Percentiles rank a stretch among this genome's conserved stretches.
Conservation (phyloP, 176 grass and related monocot genomes). For the Oryza rufipogon region DNA sequence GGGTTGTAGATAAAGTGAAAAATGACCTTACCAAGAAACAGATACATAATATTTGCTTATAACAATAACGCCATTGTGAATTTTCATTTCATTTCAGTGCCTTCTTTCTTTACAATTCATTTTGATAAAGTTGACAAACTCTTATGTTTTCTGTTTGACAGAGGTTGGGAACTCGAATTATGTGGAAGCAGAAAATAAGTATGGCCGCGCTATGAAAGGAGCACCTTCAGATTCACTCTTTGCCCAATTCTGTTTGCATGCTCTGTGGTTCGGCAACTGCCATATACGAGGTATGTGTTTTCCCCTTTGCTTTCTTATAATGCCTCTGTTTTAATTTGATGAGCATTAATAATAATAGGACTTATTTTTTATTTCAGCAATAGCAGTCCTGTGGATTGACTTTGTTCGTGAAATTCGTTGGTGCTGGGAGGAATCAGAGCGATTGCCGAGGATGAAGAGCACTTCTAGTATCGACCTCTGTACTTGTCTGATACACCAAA, state of each 20-base stretch:
- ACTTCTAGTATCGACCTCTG: constrained; percentile 79
- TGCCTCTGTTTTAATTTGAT: constrained; percentile 9
- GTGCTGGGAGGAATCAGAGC: constrained; percentile 95
- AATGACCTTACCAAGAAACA: neutral
- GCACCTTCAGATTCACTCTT: constrained; percentile 88
- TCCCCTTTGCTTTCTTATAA: constrained; percentile 21
- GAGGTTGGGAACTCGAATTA: constrained; percentile 46
- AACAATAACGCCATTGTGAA: neutral
- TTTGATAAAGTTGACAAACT: neutral
- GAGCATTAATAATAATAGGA: constrained; percentile 35
- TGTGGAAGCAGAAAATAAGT: constrained; percentile 62
- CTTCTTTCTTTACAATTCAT: neutral
- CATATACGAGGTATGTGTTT: constrained; percentile 78
- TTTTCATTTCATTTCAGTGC: neutral
- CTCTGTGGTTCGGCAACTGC: constrained; percentile 97
- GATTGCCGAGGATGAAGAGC: constrained; percentile 77
- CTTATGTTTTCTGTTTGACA: constrained; percentile 49
- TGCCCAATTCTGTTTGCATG: constrained; percentile 90
- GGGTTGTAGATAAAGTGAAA: neutral
- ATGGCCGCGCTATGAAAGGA: constrained; percentile 81
- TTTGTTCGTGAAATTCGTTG: constrained; percentile 98
- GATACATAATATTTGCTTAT: constrained; percentile 17
- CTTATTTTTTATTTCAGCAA: constrained; percentile 62
- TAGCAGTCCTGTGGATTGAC: constrained; percentile 93
- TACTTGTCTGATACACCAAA: constrained; percentile 89